These are phyloP conservation scores for Zarea fungicola DNA, from an alignment of 2,329 filamentous ascomycete genomes.

Conservation along the genomic window DNA sequence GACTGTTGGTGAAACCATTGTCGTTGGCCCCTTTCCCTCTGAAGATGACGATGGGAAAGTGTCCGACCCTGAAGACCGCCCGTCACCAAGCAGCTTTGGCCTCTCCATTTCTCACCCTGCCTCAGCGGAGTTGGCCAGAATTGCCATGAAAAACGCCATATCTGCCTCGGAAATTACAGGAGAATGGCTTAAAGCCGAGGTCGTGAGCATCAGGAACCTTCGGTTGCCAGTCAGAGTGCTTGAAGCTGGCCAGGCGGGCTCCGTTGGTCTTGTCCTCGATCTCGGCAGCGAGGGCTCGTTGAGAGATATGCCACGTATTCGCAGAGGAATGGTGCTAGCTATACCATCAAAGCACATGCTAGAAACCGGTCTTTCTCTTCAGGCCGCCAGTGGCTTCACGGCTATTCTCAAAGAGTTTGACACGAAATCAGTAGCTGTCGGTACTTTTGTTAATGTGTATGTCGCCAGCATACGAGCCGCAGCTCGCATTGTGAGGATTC, in stretches of 20 bases:
- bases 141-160: slow-evolving; percentile 48
- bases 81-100: slow-evolving; percentile 42
- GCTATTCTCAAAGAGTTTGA: slow-evolving; percentile 65
- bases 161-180: slow-evolving; percentile 49
- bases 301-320: slow-evolving; percentile 38
- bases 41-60: slow-evolving; percentile 44
- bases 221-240: slow-evolving; percentile 75
- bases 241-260: slow-evolving; percentile 79
- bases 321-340: slow-evolving; percentile 81
- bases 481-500: slow-evolving; percentile 58
- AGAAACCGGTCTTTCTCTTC: slow-evolving; percentile 51
- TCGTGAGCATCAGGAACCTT: slow-evolving; percentile 84
- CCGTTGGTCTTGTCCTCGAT: slow-evolving; percentile 70
- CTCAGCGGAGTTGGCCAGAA: slow-evolving; percentile 47
- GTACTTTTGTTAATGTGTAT: slow-evolving; percentile 74
- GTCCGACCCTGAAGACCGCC: slow-evolving; percentile 39
- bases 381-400: slow-evolving; percentile 62
- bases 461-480: slow-evolving; percentile 80
- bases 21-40: slow-evolving; percentile 71
- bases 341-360: slow-evolving; percentile 55
- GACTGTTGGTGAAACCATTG: slow-evolving; percentile 69
- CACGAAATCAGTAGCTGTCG: slow-evolving; percentile 57
- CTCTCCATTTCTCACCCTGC: slow-evolving; percentile 49
- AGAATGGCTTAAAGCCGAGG: slow-evolving; percentile 74
- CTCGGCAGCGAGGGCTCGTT: slow-evolving; percentile 13